Evolutionary conservation across 1,284 basidiomycete species (phyloP), one percentile per base, ranked within the genome.

Genomic region (Trichosporon ovoides): DNA sequence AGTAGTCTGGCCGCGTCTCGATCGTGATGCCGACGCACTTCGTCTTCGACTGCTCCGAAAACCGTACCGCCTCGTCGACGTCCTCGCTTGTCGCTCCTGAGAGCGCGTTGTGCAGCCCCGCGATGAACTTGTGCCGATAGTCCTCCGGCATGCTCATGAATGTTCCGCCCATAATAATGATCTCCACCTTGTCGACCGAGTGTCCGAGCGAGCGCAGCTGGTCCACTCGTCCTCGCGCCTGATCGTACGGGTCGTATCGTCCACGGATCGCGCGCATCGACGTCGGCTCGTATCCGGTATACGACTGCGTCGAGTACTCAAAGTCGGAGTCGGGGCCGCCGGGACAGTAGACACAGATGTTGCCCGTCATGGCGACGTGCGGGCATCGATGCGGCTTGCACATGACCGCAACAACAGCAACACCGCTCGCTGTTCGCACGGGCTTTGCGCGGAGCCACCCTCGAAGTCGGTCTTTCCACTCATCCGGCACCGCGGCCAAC

Each of bases 341-440:
- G 13, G 96, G 96, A 73, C 96, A 99, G 77, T 99, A 98, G 86
- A 98, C 95, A 79, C 96, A 98, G 54, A 99, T 98, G 72, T 98
- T 98, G n/a, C 96, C 96, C 0, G 96, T 99, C 88, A 99, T 95
- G 7, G 96, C 96, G 60, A 99, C 98, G 78, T 99, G 96, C 6
- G 96, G 96, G 81, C 96, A 99, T 53, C 96, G 85, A 81, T 99
- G 96, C 2, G 96, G 96, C 75, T 98, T 99, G 82, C 94, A 97
- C 96, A 99, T 99, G 37, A 99, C 95, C 5, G 96, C 96, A 6
- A 99, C 96, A 16, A 98, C 96, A 1, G 96, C 96, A 59, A 93
- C 92, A 58, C 96, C 96, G 76, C 90, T 94, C 2, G 96, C 96
- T n/a, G 94, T 98, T 66, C 96, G 82, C 55, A 99, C 91, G 7